A percentile compares a stretch with the other conserved stretches of the same genome.
These are phyloP conservation scores for Rosa multiflora DNA, from an alignment of 306 rosid genomes.

Conservation along the genomic window DNA sequence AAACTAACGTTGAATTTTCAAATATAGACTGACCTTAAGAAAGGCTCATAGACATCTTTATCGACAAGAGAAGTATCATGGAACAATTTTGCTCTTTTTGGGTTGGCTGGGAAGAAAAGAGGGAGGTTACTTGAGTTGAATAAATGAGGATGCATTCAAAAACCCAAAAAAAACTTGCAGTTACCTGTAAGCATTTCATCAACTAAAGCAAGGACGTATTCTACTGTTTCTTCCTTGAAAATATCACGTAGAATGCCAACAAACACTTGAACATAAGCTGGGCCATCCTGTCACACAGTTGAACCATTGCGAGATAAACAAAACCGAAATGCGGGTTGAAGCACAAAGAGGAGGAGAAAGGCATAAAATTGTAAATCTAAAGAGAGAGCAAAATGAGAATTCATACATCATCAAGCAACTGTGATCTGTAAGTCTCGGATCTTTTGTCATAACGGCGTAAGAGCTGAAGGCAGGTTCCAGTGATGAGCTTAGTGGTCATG, in stretches of 20 bases:
- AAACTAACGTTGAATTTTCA: background rate
- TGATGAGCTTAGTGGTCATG: slow-evolving; percentile 90
- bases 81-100: slow-evolving; percentile 84
- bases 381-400: background rate
- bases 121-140: slow-evolving; percentile 7
- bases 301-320: slow-evolving; percentile 13
- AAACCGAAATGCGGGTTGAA: background rate
- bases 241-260: slow-evolving; percentile 81
- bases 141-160: background rate
- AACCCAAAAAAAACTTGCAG: slow-evolving; percentile 16
- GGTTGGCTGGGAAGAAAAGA: slow-evolving; percentile 61
- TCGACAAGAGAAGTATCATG: slow-evolving; percentile 72
- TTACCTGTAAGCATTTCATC: slow-evolving; percentile 93
- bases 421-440: slow-evolving; percentile 79
- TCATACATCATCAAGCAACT: slow-evolving; percentile 78
- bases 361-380: background rate
- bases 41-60: slow-evolving; percentile 86
- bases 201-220: slow-evolving; percentile 80
- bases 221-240: slow-evolving; percentile 90
- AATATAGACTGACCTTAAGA: slow-evolving; percentile 65
- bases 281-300: slow-evolving; percentile 78
- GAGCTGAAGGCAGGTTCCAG: slow-evolving; percentile 91
- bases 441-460: slow-evolving; percentile 86
- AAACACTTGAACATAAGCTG: slow-evolving; percentile 80
- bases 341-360: background rate